phyloP scores from a whole-genome alignment of 345 rosid genomes.

The Microthlaspi erraticum region DNA sequence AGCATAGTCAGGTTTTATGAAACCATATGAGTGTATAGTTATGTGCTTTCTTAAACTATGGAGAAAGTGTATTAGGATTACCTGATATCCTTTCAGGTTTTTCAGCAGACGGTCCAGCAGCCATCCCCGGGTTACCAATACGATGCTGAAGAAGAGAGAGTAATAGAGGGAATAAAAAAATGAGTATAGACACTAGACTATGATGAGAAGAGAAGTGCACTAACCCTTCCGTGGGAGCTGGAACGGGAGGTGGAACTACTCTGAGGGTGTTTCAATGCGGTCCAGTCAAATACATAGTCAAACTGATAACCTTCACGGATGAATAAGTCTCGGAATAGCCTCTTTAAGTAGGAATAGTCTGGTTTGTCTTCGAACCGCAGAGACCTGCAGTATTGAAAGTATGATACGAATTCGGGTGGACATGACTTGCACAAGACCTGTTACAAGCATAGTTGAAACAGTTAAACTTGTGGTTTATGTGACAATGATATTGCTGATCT shows the following conservation, averaged over 20 bases:
- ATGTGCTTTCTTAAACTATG: constrained; percentile 1
- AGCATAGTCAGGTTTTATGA: neutral
- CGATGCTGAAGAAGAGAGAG: constrained; percentile 48
- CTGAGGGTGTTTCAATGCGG: constrained; percentile 83
- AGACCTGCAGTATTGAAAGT: constrained; percentile 87
- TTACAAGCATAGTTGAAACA: neutral
- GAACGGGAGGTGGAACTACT: constrained; percentile 67
- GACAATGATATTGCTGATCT: constrained; percentile 9
- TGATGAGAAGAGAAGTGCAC: constrained; percentile 26
- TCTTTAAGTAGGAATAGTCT: constrained; percentile 84
- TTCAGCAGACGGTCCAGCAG: constrained; percentile 64
- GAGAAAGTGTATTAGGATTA: constrained; percentile 1
- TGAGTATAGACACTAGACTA: neutral
- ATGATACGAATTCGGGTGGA: constrained; percentile 80
- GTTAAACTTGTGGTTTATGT: constrained; percentile 23
- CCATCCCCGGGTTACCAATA: constrained; percentile 53
- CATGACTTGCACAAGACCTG: constrained; percentile 79
- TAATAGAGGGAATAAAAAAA: constrained; percentile 30
- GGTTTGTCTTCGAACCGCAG: constrained; percentile 81
- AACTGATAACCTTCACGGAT: constrained; percentile 84
- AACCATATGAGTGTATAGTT: neutral
- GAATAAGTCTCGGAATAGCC: constrained; percentile 80
- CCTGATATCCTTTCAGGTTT: constrained; percentile 68
- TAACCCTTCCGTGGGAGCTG: constrained; percentile 74
- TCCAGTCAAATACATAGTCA: constrained; percentile 89